A percentile compares a stretch with the other conserved stretches of the same genome.
phyloP scores from a whole-genome alignment of 345 rosid species.

The Anacardium occidentale region DNA sequence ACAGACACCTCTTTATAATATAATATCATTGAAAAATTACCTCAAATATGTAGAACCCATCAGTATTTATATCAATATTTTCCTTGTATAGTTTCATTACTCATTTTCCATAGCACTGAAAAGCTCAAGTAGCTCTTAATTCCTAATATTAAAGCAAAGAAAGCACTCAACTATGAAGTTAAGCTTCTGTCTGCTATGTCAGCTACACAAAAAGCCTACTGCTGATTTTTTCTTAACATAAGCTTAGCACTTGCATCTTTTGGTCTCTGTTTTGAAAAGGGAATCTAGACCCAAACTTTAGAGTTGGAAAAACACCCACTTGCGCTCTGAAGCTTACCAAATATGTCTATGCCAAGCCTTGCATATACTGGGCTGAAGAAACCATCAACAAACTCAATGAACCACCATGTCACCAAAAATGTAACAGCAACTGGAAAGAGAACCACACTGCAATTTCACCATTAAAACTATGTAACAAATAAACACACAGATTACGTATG shows the following conservation, averaged over 20 bases:
- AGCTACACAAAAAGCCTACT: not conserved
- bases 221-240: not conserved
- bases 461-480: conserved; percentile 11
- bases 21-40: not conserved
- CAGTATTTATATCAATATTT: not conserved
- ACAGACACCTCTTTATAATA: not conserved
- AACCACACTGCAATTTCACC: conserved; percentile 62
- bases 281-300: not conserved
- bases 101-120: not conserved
- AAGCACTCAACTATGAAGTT: not conserved
- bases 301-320: not conserved
- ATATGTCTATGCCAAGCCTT: conserved; percentile 69
- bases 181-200: not conserved
- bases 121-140: not conserved
- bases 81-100: not conserved
- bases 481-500: not conserved
- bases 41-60: not conserved
- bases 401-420: conserved; percentile 83
- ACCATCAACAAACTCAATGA: conserved; percentile 77
- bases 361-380: conserved; percentile 83
- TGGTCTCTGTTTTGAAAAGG: not conserved
- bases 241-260: not conserved
- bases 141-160: not conserved
- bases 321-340: conserved; percentile 48
- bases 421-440: conserved; percentile 88